Conservation (phyloP, 2,329 filamentous ascomycete species). For the Ophiocordyceps camponoti-leonardi region DNA sequence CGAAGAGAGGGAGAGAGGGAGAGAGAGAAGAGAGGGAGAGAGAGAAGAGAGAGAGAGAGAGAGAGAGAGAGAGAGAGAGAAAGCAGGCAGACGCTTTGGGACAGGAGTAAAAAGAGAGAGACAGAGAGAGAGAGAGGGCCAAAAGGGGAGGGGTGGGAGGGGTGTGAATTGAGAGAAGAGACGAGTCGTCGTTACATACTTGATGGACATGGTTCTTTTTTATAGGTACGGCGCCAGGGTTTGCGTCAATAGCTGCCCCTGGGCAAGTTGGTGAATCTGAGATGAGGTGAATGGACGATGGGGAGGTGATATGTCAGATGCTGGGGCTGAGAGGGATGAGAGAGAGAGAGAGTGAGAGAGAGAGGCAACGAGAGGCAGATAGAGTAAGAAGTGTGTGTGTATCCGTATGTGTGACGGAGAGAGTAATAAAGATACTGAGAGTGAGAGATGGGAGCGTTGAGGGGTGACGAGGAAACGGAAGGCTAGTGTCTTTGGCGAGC, state of each 20-base stretch:
- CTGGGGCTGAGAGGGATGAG: background rate
- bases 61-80: slow-evolving; percentile 2
- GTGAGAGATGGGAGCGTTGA: background rate
- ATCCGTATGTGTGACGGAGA: too few species aligned
- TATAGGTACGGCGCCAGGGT: slow-evolving; percentile 16
- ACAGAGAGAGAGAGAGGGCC: background rate
- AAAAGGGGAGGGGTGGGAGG: background rate
- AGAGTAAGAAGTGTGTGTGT: too few species aligned
- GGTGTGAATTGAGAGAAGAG: slow-evolving; percentile 3
- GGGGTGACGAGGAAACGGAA: background rate
- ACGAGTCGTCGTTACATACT: slow-evolving; percentile 19
- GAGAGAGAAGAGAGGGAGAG: too few species aligned
- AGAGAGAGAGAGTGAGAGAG: background rate
- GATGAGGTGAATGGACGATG: background rate
- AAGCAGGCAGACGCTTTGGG: slow-evolving; percentile 1
- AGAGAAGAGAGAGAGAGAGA: slow-evolving; percentile 2
- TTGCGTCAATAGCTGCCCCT: slow-evolving; percentile 1
- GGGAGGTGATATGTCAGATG: background rate
- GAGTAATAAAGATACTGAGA: too few species aligned
- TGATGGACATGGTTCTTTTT: slow-evolving; percentile 31
- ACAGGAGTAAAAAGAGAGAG: too few species aligned
- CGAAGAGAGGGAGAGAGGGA: too few species aligned
- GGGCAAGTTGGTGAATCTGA: background rate
- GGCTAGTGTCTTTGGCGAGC: background rate
- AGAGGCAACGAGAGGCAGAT: too few species aligned